Conservation (phyloP, 2,329 filamentous ascomycete species). For the Tolypocladium guangdongense region DNA sequence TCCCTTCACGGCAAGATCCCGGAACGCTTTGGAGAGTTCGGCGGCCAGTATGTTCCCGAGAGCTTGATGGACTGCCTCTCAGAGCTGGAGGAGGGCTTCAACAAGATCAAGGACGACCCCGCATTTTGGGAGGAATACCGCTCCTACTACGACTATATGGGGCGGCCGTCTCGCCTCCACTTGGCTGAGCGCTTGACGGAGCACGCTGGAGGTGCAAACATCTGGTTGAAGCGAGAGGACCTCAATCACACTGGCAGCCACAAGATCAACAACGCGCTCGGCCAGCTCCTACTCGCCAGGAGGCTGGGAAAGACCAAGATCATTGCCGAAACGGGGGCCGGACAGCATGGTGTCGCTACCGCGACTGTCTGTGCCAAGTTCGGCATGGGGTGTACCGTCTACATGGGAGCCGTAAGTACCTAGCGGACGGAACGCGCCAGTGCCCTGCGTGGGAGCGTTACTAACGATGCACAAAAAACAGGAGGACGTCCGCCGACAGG, state of each 20-base stretch:
- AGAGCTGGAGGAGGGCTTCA: conserved; percentile 85
- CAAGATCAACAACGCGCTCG: conserved; percentile 98
- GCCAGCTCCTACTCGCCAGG: conserved; percentile 78
- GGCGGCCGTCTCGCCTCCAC: conserved; percentile 84
- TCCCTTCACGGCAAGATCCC: conserved; percentile 73
- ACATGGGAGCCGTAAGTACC: conserved; percentile 70
- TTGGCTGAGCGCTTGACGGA: conserved; percentile 80
- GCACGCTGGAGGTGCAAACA: conserved; percentile 81
- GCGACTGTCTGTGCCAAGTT: conserved; percentile 98
- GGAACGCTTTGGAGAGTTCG: conserved; percentile 87
- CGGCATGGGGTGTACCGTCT: conserved; percentile 94
- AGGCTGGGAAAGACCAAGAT: conserved; percentile 91
- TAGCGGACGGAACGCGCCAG: neutral
- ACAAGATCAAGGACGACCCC: conserved; percentile 74
- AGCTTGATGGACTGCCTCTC: conserved; percentile 94
- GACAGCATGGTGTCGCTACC: conserved; percentile 95
- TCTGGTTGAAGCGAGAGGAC: conserved; percentile 97
- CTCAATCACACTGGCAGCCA: conserved; percentile 96
- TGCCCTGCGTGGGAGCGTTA: neutral
- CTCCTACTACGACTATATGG: conserved; percentile 96
- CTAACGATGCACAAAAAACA: conserved; percentile 15
- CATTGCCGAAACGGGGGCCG: conserved; percentile 94
- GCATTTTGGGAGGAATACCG: conserved; percentile 96
- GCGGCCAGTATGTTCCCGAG: conserved; percentile 95
- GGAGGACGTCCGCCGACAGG: conserved; percentile 92